These are phyloP conservation scores for Chaetomium sp. DNA, from an alignment of 2,329 filamentous ascomycete species.

Conservation along the genomic window DNA sequence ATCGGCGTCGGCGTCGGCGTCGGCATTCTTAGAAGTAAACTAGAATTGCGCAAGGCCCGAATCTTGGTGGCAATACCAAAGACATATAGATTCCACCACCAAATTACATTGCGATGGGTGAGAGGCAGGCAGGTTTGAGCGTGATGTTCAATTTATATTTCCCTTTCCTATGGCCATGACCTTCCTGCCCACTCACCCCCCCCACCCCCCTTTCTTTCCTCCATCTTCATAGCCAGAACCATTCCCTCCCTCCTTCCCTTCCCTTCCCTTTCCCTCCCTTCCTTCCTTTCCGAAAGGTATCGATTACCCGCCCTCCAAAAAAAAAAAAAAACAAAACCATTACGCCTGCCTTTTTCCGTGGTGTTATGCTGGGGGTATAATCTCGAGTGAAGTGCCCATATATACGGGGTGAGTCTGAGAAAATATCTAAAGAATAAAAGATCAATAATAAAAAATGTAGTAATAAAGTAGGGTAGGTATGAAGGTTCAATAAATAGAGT, in stretches of 20 bases:
- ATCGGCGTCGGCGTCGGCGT: not conserved
- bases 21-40: not conserved
- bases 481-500: constrained; percentile 2
- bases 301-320: constrained; percentile 10
- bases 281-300: constrained; percentile 2
- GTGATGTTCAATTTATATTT: not conserved
- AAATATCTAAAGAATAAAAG: not conserved
- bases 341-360: constrained; percentile 22
- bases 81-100: not conserved
- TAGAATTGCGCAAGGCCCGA: not conserved
- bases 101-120: not conserved
- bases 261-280: not conserved
- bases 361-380: constrained; percentile 22
- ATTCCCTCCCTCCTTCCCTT: not conserved
- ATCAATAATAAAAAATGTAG: constrained; percentile 6
- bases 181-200: too few relatives aligned
- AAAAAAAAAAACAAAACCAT: constrained; percentile 11
- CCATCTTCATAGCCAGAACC: not conserved
- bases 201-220: not conserved
- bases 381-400: constrained; percentile 12
- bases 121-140: not conserved
- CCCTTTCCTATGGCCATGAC: not conserved
- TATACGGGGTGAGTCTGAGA: constrained; percentile 14
- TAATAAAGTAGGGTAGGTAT: not conserved
- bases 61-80: not conserved